These are phyloP conservation scores for Aspergillus sojae DNA, from an alignment of 2,329 filamentous ascomycete species.

Conservation along the genomic window DNA sequence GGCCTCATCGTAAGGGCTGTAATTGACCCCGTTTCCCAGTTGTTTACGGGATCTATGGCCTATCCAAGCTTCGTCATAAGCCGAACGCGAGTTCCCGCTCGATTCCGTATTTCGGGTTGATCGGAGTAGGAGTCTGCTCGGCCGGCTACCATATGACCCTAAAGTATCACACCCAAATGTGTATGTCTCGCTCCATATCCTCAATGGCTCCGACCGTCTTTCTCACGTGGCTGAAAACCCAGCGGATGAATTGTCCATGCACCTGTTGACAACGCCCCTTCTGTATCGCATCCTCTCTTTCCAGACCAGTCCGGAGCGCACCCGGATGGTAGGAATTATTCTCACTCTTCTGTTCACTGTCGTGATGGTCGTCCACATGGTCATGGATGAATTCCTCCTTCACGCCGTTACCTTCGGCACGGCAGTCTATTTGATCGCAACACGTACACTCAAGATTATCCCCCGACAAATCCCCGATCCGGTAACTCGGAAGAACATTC, in stretches of 20 bases:
- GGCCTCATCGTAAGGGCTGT: background rate
- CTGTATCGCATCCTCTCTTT: conserved; percentile 46
- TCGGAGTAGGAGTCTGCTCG: conserved; percentile 35
- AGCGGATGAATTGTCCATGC: conserved; percentile 49
- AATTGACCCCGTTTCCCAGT: conserved; percentile 27
- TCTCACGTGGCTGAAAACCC: background rate
- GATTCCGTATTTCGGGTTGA: conserved; percentile 43
- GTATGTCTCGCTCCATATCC: conserved; percentile 17
- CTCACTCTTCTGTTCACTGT: conserved; percentile 26
- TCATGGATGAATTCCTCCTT: conserved; percentile 48
- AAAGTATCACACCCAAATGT: conserved; percentile 39
- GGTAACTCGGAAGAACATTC: conserved; percentile 21
- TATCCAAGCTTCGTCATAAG: conserved; percentile 28
- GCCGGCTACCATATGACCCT: conserved; percentile 35
- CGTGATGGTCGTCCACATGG: conserved; percentile 48
- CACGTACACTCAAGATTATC: conserved; percentile 34
- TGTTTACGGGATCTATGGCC: conserved; percentile 43
- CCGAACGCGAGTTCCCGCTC: conserved; percentile 29
- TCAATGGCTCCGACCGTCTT: background rate
- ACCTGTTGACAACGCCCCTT: conserved; percentile 46
- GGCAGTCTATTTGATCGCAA: conserved; percentile 39
- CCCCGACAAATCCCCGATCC: conserved; percentile 35
- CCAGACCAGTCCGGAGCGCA: conserved; percentile 26
- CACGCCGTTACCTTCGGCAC: conserved; percentile 43
- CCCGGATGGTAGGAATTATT: conserved; percentile 24